Percentiles rank a stretch among this genome's conserved stretches.
Conservation (phyloP, 805 yeast species). For the Pichia californica region DNA sequence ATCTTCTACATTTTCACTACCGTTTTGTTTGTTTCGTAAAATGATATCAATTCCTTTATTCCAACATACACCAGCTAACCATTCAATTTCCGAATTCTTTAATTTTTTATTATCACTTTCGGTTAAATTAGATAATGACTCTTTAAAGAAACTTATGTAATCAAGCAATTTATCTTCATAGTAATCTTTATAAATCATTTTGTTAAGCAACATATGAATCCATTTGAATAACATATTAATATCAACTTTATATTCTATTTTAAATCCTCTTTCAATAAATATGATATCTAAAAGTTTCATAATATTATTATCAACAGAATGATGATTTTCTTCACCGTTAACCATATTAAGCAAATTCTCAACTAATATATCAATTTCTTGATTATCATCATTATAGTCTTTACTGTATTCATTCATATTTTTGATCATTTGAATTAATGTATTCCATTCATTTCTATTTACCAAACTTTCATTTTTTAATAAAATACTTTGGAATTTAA, state of each 20-base stretch:
- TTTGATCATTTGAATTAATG: background rate
- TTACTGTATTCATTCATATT: background rate
- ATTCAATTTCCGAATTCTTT: constrained; percentile 28
- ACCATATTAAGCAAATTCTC: background rate
- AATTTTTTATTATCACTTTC: constrained; percentile 8
- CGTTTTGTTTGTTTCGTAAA: background rate
- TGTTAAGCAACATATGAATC: constrained; percentile 6
- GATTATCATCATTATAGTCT: background rate
- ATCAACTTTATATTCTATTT: background rate
- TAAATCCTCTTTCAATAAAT: constrained; percentile 2
- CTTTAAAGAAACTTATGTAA: constrained; percentile 6
- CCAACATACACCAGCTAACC: constrained; percentile 34
- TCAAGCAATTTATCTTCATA: background rate
- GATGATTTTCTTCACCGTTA: background rate
- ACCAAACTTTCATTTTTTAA: constrained; percentile 5
- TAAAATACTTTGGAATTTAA: constrained; percentile 3
- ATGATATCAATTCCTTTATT: constrained; percentile 31
- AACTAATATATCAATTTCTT: constrained; percentile 1
- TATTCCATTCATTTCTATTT: background rate
- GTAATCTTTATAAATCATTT: background rate
- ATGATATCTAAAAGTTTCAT: constrained; percentile 3
- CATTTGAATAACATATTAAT: constrained; percentile 3
- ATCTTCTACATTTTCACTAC: background rate
- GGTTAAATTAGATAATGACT: background rate
- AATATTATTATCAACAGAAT: background rate